These are phyloP conservation scores for Cercospora sesami DNA, from an alignment of 2,329 filamentous ascomycete genomes.

Conservation along the genomic window DNA sequence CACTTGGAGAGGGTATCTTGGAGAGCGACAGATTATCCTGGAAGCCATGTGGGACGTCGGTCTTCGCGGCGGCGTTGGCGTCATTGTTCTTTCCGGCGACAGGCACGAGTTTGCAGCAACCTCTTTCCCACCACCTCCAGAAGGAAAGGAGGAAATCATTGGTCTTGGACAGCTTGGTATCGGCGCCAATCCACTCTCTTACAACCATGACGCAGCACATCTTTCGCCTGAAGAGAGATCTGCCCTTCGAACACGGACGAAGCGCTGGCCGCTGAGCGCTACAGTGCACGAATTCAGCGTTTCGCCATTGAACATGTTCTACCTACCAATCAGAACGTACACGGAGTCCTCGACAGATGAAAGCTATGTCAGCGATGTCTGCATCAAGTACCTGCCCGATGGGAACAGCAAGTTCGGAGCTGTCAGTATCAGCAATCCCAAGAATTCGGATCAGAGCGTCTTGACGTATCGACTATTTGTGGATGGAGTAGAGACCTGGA, in stretches of 20 bases:
- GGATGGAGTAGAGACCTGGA: constrained; percentile 79
- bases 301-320: constrained; percentile 91
- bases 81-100: constrained; percentile 86
- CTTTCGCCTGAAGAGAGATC: constrained; percentile 22
- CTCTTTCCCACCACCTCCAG: constrained; percentile 60
- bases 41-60: constrained; percentile 91
- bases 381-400: constrained; percentile 79
- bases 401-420: constrained; percentile 88
- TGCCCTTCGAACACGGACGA: constrained; percentile 29
- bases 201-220: constrained; percentile 4
- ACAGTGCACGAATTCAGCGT: constrained; percentile 88
- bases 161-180: constrained; percentile 31
- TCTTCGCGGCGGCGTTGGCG: constrained; percentile 66
- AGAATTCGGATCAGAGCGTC: constrained; percentile 65
- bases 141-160: constrained; percentile 48
- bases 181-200: constrained; percentile 26
- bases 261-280: constrained; percentile 59
- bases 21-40: constrained; percentile 74
- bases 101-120: constrained; percentile 97
- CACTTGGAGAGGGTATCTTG: constrained; percentile 90
- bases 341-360: constrained; percentile 56
- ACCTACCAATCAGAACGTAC: constrained; percentile 81
- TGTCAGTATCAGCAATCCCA: constrained; percentile 71
- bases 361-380: constrained; percentile 73
- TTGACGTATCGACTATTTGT: constrained; percentile 80